These are phyloP conservation scores for Monocercomonoides exilis DNA, from an alignment of 78 protist genomes.

Conservation along the genomic window DNA sequence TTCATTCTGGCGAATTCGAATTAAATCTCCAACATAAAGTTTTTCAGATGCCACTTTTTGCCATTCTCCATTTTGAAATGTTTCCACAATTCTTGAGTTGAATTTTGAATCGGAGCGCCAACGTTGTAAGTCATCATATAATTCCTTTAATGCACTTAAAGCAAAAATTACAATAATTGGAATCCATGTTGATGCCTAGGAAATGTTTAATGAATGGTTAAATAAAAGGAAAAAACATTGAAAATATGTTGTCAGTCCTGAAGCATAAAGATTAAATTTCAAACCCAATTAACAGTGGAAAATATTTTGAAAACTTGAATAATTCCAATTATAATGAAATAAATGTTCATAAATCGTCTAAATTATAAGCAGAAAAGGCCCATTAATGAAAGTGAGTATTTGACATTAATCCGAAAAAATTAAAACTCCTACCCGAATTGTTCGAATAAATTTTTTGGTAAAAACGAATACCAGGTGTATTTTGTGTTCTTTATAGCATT, in stretches of 20 bases:
- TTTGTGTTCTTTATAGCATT: background rate
- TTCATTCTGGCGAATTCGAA: background rate
- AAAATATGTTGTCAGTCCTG: no score
- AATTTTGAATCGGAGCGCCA: background rate
- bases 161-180: slow-evolving; percentile 8
- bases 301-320: slow-evolving; percentile 12
- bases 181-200: slow-evolving; percentile 27
- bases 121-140: slow-evolving; percentile 16
- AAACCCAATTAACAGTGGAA: background rate
- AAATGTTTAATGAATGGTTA: background rate
- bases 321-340: slow-evolving; percentile 11
- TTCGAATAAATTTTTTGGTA: background rate
- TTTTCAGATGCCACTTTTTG: background rate
- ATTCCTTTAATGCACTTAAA: slow-evolving; percentile 21
- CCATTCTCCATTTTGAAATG: background rate
- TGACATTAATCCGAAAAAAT: background rate
- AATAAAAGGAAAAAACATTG: background rate
- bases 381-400: background rate
- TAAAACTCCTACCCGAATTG: background rate
- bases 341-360: slow-evolving; percentile 15
- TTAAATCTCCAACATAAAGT: background rate
- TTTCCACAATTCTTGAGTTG: background rate
- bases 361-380: background rate
- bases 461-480: background rate
- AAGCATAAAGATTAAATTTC: no score